Evolutionary conservation across 2,329 filamentous ascomycete species (phyloP).

Genomic region (Pseudogymnoascus sp.): DNA sequence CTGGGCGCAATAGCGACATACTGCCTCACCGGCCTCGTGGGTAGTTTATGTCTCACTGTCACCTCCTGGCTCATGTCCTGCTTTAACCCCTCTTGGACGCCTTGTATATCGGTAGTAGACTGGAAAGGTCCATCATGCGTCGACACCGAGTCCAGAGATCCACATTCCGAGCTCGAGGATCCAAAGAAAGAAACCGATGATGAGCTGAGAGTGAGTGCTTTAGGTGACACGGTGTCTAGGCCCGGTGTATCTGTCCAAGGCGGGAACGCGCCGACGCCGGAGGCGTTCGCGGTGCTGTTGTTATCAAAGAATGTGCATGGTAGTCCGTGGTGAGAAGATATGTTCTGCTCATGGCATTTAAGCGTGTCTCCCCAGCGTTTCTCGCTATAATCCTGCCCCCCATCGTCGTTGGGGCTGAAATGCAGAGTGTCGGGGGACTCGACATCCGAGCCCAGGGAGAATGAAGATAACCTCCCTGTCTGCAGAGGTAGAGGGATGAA

Average conservation of each 20-base stretch:
- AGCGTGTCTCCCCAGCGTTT: neutral
- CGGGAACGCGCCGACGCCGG: neutral
- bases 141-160: neutral
- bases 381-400: neutral
- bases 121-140: neutral
- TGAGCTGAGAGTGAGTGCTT: neutral
- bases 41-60: neutral
- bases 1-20: neutral
- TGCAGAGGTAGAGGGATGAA: neutral
- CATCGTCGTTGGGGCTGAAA: neutral
- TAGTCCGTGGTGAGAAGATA: neutral
- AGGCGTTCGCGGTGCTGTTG: rapidly evolving
- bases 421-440: neutral
- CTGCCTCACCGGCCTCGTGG: neutral
- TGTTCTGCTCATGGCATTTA: neutral
- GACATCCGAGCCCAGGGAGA: neutral
- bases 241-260: neutral
- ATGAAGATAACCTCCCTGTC: neutral
- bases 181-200: neutral
- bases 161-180: neutral
- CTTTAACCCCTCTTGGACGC: too few species aligned
- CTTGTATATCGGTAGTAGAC: neutral
- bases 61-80: neutral
- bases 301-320: neutral
- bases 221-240: neutral